Evolutionary conservation across 2,329 filamentous ascomycete species (phyloP), one percentile per base, ranked within the genome.

Genomic region (Beauveria varroae): DNA sequence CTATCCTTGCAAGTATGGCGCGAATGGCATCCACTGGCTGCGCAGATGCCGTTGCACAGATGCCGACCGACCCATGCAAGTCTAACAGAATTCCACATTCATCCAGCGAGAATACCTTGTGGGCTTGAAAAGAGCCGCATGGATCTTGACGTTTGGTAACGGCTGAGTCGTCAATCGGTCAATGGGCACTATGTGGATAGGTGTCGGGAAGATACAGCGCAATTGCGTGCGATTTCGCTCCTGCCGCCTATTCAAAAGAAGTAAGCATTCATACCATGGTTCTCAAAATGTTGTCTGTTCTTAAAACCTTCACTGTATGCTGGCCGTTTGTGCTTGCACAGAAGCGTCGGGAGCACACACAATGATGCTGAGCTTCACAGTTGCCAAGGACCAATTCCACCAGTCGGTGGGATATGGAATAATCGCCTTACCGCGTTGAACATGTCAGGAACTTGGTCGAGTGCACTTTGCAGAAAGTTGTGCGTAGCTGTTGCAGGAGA

Each of bases 1-100:
- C 28, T 52, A 59, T 59, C 57, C 57, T 59, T 59, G 57, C 57
- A 43, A 34, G 22, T 12, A 49, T 44, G 57, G 37, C 24, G 34
- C 37, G 22, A 52, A 52, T 44, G 37, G 22, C 47, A 44, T 24
- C 47, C 57, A 59, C 57, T 50, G 57, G 9, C 40, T 26, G 22
- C 47, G 26, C 40, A 57, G 34, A 44, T 59, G 57, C 34, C 37
- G 47, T 59, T 49, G 47, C 24, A 59, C 37, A 52, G 57, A 51
- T 59, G 47, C 34, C 46, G 14, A 16, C 34, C 34, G 16, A 22
- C 57, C 37, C 57, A 51, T 59, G 57, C 30, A 57, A 28, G 16
- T 47, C 5, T 10, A 47, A 26, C 26, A 20, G n/a, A 12, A 55
- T 55, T 24, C 14, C 16, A 16, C 8, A n/a, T 9, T 5, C 24